Evolutionary conservation across 805 yeast genomes (phyloP).

Genomic region (Candida sakaeoensis): DNA sequence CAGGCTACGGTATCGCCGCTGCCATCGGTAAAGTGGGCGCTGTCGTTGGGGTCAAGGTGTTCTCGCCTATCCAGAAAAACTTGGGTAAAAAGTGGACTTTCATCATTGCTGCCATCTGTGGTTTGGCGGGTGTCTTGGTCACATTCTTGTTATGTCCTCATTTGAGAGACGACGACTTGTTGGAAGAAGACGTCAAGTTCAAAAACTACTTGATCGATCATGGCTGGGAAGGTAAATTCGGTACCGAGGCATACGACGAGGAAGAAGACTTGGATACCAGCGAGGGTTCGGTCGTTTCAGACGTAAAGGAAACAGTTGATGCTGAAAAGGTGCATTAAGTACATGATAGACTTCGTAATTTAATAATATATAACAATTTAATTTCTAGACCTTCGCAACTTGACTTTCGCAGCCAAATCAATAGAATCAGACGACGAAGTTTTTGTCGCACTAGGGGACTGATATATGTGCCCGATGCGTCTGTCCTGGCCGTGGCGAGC

Average conservation of each 20-base stretch:
- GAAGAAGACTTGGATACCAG: conserved; percentile 18
- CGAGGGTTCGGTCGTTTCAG: conserved; percentile 6
- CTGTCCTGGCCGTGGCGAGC: too few relatives aligned
- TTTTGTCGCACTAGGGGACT: too few relatives aligned
- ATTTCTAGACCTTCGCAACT: neutral
- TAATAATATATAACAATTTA: neutral
- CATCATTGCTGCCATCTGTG: conserved; percentile 73
- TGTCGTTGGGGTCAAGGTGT: conserved; percentile 73
- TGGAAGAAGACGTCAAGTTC: conserved; percentile 60
- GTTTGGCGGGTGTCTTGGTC: conserved; percentile 57
- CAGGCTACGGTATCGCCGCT: conserved; percentile 70
- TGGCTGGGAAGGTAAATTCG: conserved; percentile 57
- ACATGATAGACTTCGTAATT: neutral
- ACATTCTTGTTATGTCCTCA: conserved; percentile 67
- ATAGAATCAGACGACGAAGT: neutral
- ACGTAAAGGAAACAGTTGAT: neutral
- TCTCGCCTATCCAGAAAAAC: conserved; percentile 61
- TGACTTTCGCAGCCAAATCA: neutral
- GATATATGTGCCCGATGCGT: too few relatives aligned
- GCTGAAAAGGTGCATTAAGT: neutral
- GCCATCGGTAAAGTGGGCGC: conserved; percentile 84
- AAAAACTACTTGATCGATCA: conserved; percentile 53
- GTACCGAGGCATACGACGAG: conserved; percentile 21
- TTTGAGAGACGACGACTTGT: conserved; percentile 63
- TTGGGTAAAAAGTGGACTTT: conserved; percentile 74